Base-by-base conservation (phyloP, 2,329 filamentous ascomycete genomes). In the Xylaria sp. region DNA sequence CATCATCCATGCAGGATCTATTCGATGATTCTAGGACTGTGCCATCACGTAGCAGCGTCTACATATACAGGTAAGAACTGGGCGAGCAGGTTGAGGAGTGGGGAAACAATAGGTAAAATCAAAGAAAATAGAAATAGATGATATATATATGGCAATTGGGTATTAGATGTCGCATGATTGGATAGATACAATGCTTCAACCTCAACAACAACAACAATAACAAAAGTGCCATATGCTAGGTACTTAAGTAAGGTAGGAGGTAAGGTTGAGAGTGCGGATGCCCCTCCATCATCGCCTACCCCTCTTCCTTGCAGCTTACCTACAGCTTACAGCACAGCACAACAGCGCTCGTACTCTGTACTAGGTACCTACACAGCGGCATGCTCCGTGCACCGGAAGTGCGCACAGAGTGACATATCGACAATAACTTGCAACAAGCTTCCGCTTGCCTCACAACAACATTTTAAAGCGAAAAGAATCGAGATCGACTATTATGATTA, bases 371-470 rank as follows among this genome's bases (percentile, higher is more conserved):
- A 9, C n/a, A 25, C 28, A n/a, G 3, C n/a, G 43, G 13, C 13
- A 53, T 28, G 41, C 43, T 63, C 64, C 64, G 64, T 61, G n/a
- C 57, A 65, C 57, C 63, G 63, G 63, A 39, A 34, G 34, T 52
- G 32, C 52, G 32, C 18, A 8, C 34, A 7, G n/a, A 18, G 25
- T 46, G 56, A 32, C 55, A 39, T 15, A 28, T 41, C 25, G 18
- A 52, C 58, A 43, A 43, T 12, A 12, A 18, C 46, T 30, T 10
- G 20, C 55, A 30, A 52, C 45, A 39, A 39, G 13, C 36, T 39
- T n/a, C 23, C 20, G 25, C 8, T 7, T 20, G 23, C n/a, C 7
- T 20, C 3, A 4, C 8, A 3, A 25, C 9, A 6, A 6, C 4
- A 12, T 12, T 23, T 4, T 46, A 3, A 6, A 25, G 12, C 20